Conservation (phyloP, 1,284 basidiomycete species). For the Cutaneotrichosporon cutaneum region DNA sequence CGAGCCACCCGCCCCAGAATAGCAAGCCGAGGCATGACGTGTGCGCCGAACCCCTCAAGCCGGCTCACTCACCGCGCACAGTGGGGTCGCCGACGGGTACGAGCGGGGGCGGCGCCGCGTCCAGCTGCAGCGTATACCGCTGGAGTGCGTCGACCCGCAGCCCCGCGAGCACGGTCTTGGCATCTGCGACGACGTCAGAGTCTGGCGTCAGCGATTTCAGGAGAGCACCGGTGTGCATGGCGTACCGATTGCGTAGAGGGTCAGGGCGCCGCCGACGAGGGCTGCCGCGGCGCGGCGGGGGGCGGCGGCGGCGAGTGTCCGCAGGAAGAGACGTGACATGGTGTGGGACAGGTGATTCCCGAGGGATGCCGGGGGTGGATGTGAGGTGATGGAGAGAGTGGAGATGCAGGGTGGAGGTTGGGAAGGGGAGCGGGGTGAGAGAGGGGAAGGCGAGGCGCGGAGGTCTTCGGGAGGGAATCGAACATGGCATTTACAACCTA, state of each 20-base stretch:
- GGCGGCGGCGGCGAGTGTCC: not conserved
- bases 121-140: conserved; percentile 10
- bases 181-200: conserved; percentile 1
- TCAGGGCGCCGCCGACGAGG: conserved; percentile 6
- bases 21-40: not conserved
- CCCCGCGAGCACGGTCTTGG: conserved; percentile 4
- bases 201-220: conserved; percentile 10
- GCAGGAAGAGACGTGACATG: not conserved
- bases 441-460: no score
- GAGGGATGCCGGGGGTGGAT: not conserved
- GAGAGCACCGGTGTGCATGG: not conserved
- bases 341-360: not conserved
- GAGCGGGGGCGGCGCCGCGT: conserved; percentile 5
- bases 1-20: no score
- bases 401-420: no score
- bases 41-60: not conserved
- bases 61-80: not conserved
- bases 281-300: not conserved
- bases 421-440: no score
- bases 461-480: no score
- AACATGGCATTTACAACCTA: no score
- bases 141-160: not conserved
- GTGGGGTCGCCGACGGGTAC: not conserved
- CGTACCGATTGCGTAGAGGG: conserved; percentile 12
- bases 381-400: not conserved